A percentile compares a stretch with the other conserved stretches of the same genome.
These are phyloP conservation scores for Cubamyces sp. DNA, from an alignment of 768 basidiomycete genomes.

Conservation along the genomic window DNA sequence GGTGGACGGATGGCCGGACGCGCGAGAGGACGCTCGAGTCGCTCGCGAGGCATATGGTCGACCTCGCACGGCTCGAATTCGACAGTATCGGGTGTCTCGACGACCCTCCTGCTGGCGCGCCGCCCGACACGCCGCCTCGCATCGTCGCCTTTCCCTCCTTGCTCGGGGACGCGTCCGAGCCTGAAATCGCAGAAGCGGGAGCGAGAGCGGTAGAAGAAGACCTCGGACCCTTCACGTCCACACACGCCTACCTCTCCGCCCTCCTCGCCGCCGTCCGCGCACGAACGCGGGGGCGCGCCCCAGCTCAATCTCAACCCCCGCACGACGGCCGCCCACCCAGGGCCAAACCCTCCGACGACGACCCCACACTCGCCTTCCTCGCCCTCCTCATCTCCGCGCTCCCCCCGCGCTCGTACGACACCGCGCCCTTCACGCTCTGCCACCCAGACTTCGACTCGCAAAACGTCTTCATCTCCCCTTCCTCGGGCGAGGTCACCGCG, in stretches of 20 bases:
- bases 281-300: too few relatives aligned
- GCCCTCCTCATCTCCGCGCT: neutral
- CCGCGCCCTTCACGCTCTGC: conserved; percentile 3
- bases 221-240: neutral
- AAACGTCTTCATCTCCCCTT: conserved; percentile 6
- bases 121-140: neutral
- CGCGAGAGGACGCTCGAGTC: neutral
- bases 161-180: too few relatives aligned
- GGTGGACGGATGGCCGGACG: neutral
- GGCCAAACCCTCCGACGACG: neutral
- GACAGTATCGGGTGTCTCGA: neutral
- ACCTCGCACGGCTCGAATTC: neutral
- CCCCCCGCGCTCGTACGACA: neutral
- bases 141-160: neutral
- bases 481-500: neutral
- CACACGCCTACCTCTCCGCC: neutral
- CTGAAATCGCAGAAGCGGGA: too few relatives aligned
- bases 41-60: neutral
- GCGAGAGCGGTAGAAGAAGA: neutral
- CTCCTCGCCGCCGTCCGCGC: neutral
- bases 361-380: neutral
- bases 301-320: too few relatives aligned
- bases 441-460: conserved; percentile 19
- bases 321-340: too few relatives aligned
- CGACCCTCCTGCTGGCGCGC: neutral